Evolutionary conservation across 2,329 filamentous ascomycete species (phyloP).

Genomic region (Fusarium secorum): DNA sequence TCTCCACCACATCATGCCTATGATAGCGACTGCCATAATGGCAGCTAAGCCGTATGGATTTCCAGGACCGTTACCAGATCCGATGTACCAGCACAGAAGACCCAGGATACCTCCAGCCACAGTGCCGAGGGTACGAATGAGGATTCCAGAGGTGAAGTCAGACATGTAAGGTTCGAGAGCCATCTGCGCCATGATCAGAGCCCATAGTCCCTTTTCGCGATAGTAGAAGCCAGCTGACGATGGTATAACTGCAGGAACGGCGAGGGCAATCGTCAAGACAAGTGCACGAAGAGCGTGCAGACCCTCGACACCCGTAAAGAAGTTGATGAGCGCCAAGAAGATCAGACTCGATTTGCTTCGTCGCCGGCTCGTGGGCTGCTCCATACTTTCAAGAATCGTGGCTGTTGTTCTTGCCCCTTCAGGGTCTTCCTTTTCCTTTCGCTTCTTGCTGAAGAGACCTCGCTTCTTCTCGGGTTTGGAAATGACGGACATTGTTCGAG

Average conservation of each 20-base stretch:
- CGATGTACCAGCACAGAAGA: constrained; percentile 14
- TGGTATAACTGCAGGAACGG: constrained; percentile 1
- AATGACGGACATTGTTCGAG: neutral
- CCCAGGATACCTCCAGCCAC: constrained; percentile 11
- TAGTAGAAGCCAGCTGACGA: constrained; percentile 31
- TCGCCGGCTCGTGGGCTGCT: constrained; percentile 4
- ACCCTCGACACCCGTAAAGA: constrained; percentile 6
- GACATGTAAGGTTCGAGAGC: constrained; percentile 32
- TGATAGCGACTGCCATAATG: constrained; percentile 25
- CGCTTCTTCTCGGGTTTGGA: constrained; percentile 9
- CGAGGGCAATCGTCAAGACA: constrained; percentile 2
- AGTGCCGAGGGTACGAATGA: constrained; percentile 16
- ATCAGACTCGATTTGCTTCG: constrained; percentile 6
- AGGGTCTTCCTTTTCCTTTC: neutral
- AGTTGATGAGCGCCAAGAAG: constrained; percentile 2
- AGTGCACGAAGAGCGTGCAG: constrained; percentile 4
- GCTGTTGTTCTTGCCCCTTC: neutral
- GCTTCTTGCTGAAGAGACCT: constrained; percentile 2
- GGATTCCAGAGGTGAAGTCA: constrained; percentile 23
- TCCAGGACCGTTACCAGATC: constrained; percentile 7
- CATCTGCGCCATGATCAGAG: constrained; percentile 35
- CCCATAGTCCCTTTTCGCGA: constrained; percentile 32
- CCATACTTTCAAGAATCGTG: neutral
- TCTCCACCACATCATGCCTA: constrained; percentile 35
- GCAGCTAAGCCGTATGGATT: constrained; percentile 28